Evolutionary conservation across 2,329 filamentous ascomycete genomes (phyloP), one percentile per base, ranked within the genome.

Genomic region (Stylonectria norvegica): DNA sequence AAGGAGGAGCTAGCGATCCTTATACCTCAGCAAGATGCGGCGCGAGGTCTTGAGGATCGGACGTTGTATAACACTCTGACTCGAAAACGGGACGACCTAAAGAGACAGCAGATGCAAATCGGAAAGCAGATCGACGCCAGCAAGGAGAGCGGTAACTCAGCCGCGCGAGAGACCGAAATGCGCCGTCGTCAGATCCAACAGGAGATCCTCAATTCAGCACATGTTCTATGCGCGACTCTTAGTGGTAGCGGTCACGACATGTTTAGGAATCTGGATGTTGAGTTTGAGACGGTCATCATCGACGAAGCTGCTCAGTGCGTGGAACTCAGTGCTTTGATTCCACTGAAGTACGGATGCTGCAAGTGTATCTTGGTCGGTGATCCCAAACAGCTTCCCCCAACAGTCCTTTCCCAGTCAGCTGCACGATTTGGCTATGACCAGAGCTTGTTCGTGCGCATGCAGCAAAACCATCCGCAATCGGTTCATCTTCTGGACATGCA

Each of bases 241-340:
- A 96, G 90, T 63, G 93, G 91, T 56, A 91, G 86, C 63, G 93
- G 93, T 4, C 94, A 98, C 58, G 93, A 98, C 52, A 95, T 97
- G 82, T 95, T 98, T 69, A 89, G 91, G 65, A 86, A 85, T 54
- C 69, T 98, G 40, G 90, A 87, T 55, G 89, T 98, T 36, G 93
- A 98, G 63, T 98, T 98, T 53, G 93, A 98, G 66, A 97, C 93
- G 0, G 93, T 98, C 50, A 87, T 98, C 53, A 96, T 98, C 49
- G 93, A 98, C 57, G 93, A 98, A 68, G 93, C 93, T 4, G 93
- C 93, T 12, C 93, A 98, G 73, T 98, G 91, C 63, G 94, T 98
- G 46, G 93, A 98, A 68, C 77, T 98, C 59, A 95, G 89, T 59
- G 93, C 93, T 10, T 75, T 98, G 33, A 98, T 98, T 52, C 93